Conservation (phyloP, 208 protist genomes). For the Perkinsela sp. region DNA sequence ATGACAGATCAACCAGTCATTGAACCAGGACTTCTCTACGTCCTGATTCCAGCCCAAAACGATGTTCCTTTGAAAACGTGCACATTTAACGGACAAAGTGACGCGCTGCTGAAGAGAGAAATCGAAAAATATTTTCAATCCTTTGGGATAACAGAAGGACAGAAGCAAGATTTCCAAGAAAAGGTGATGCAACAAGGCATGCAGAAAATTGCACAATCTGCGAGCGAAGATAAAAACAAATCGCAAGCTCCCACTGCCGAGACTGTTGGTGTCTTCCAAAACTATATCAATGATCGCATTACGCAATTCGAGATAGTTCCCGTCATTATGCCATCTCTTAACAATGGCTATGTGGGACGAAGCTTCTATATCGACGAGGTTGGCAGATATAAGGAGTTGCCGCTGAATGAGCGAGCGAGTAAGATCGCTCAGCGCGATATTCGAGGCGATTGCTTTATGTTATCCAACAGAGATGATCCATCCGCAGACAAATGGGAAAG, state of each 20-base stretch:
- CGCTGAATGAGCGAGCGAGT: slow-evolving; percentile 38
- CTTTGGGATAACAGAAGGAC: slow-evolving; percentile 4
- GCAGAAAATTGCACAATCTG: background rate
- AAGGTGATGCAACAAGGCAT: slow-evolving; percentile 9
- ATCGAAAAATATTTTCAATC: slow-evolving; percentile 28
- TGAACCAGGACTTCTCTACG: slow-evolving; percentile 19
- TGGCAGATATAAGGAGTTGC: slow-evolving; percentile 46
- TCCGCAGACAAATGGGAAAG: slow-evolving; percentile 44
- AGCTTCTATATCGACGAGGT: slow-evolving; percentile 63
- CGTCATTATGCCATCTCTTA: slow-evolving; percentile 30
- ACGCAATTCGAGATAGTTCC: slow-evolving; percentile 42
- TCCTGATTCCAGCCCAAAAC: slow-evolving; percentile 25
- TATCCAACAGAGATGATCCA: slow-evolving; percentile 55
- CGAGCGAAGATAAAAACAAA: slow-evolving; percentile 10
- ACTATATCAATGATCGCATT: slow-evolving; percentile 1
- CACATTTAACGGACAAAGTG: slow-evolving; percentile 18
- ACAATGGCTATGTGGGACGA: slow-evolving; percentile 32
- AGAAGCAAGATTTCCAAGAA: slow-evolving; percentile 2
- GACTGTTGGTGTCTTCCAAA: slow-evolving; percentile 2
- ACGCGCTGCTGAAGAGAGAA: slow-evolving; percentile 21
- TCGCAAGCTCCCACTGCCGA: slow-evolving; percentile 1
- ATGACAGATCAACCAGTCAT: background rate
- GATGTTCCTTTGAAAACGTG: slow-evolving; percentile 9
- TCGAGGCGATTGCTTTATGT: slow-evolving; percentile 47
- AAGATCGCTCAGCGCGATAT: slow-evolving; percentile 50